Evolutionary conservation across 306 rosid genomes (phyloP), one percentile per base, ranked within the genome.

Genomic region (Cucurbita moschata): DNA sequence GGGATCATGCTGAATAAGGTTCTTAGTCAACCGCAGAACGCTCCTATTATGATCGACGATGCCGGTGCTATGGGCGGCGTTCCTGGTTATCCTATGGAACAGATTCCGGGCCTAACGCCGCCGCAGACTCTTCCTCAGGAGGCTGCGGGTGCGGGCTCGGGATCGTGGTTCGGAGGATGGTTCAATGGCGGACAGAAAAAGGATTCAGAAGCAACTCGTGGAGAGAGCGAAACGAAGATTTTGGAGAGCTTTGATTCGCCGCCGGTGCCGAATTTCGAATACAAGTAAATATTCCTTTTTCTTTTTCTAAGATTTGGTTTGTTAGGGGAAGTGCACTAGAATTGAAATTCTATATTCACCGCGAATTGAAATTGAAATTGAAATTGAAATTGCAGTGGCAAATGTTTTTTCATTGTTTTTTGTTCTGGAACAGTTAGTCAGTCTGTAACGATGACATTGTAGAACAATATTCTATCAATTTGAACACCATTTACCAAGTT

Each of bases 161-260:
- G 75, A 4, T 78, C 94, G 10, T 87, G 83, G 86, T 8, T 87
- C 0, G 87, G 88, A 3, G 90, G 92, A 39, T 90, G 72, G 81
- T 83, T 87, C 14, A 87, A 89, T 8, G 88, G 81, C 8, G 77
- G 38, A 3, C 54, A 63, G 74, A 81, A 87, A 44, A 86, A 90
- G 11, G 90, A 83, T 49, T 8, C 83, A 0, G 82, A 73, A 61
- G 50, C 54, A 0, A 12, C 81, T 0, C 46, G 81, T 30, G 83
- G 87, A 3, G 96, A 89, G 57, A 86, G 97, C 81, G 94, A 90
- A 78, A 87, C 93, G 19, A 90, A 88, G 85, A 43, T 92, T 79
- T 76, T 90, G 90, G 98, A 92, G 83, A 92, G 98, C 73, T 92
- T 90, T 56, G 98, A 90, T 82, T 91, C 98, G 8, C 98, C 97